A percentile compares a stretch with the other conserved stretches of the same genome.
Conservation (phyloP, 2,329 filamentous ascomycete genomes). For the Trichoderma endophyticum region DNA sequence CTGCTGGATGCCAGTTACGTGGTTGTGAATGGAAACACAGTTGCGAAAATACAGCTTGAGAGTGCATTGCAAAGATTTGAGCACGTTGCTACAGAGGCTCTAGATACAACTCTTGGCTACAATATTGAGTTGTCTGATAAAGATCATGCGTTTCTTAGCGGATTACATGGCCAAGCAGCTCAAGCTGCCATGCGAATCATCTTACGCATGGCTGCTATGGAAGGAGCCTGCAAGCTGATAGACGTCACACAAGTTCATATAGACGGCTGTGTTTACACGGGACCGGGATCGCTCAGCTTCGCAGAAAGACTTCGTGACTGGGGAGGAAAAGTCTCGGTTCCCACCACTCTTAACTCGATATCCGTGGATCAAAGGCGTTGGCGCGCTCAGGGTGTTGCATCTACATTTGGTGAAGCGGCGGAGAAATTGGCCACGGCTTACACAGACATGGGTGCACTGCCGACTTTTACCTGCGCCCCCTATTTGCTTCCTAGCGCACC, state of each 20-base stretch:
- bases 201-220: conserved; percentile 34
- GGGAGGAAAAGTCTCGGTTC: conserved; percentile 36
- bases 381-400: conserved; percentile 36
- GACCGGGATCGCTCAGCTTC: conserved; percentile 36
- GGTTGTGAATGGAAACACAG: background rate
- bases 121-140: conserved; percentile 6
- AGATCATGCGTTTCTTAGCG: conserved; percentile 30
- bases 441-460: conserved; percentile 38
- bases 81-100: background rate
- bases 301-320: conserved; percentile 34
- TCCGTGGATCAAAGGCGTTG: conserved; percentile 41
- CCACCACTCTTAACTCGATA: conserved; percentile 43
- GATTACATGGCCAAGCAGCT: conserved; percentile 33
- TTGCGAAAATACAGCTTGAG: background rate
- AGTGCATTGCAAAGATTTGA: background rate
- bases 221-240: conserved; percentile 33
- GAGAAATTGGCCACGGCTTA: conserved; percentile 37
- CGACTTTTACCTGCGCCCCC: conserved; percentile 44
- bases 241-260: conserved; percentile 41
- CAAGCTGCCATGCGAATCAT: conserved; percentile 38
- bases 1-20: background rate
- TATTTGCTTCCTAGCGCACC: conserved; percentile 36
- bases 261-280: conserved; percentile 43
- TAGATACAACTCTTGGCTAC: background rate
- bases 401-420: conserved; percentile 29